Percentiles rank a stretch among this genome's conserved stretches.
Evolutionary conservation across 345 rosid species (phyloP).

Genomic region (Garcia nutans): DNA sequence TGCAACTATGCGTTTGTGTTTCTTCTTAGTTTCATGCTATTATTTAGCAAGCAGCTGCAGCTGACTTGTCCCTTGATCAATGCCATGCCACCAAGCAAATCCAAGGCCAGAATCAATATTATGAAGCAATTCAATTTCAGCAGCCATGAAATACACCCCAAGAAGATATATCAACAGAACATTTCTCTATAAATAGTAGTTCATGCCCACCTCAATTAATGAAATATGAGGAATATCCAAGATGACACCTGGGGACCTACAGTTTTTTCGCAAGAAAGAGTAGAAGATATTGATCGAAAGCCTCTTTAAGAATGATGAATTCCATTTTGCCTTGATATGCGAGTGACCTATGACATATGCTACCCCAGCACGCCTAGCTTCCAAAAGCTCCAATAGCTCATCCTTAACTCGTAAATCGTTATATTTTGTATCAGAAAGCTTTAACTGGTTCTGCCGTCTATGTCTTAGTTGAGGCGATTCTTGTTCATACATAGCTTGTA

Average conservation of each 20-base stretch:
- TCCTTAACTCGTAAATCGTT: constrained; percentile 63
- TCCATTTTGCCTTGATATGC: constrained; percentile 65
- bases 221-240: constrained; percentile 84
- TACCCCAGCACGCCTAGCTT: constrained; percentile 72
- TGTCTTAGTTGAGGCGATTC: constrained; percentile 52
- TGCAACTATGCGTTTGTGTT: too few relatives aligned
- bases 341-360: constrained; percentile 79
- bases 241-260: constrained; percentile 72
- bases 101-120: background rate
- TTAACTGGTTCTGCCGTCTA: constrained; percentile 50
- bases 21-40: background rate
- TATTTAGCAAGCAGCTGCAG: background rate
- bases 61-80: background rate
- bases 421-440: constrained; percentile 54
- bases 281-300: constrained; percentile 63
- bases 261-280: constrained; percentile 80
- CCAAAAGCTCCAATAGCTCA: constrained; percentile 72
- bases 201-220: constrained; percentile 91
- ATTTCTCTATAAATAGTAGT: constrained; percentile 51
- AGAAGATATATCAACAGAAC: background rate
- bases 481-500: constrained; percentile 60
- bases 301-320: constrained; percentile 66
- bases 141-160: constrained; percentile 1
- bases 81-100: background rate
- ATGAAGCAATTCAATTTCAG: background rate